Base-by-base conservation (phyloP, 306 rosid genomes). In the Oxytropis ochrocephala region DNA sequence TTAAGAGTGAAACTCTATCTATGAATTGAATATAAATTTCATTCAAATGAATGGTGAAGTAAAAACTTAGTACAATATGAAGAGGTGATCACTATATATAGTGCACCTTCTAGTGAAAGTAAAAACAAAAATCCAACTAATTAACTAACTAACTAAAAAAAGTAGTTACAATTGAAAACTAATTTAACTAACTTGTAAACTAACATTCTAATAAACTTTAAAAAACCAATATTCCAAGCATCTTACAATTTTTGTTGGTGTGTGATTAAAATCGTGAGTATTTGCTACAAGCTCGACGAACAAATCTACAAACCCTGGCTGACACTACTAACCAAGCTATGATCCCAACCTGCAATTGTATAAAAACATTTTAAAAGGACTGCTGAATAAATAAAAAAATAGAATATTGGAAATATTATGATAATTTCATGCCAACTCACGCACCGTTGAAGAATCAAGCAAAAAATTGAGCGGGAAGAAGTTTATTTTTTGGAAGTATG, bases 291-390 rank as follows among this genome's bases (percentile, higher is more conserved):
- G 82, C 68, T 38, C 83, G 84, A 32, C 76, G 84, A 49, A 85
- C 74, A 47, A 75, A 87, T 86, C 87, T 90, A 83, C 98, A 84
- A 33, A 90, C 95, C 79, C 92, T 64, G 3, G 90, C 80, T 1
- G 90, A 94, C 55, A 93, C 64, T 54, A 90, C 30, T 79, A 90
- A 81, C 96, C 97, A 87, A 17, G 89, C 87, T 46, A 93, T 78
- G 39, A 94, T 68, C 67, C 97, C 98, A 56, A 87, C 85, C 98
- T 90, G 87, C 80, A 80, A 29, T 36, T 3, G 38, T 42, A 71
- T 4, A 14, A 13, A 35, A 44, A 4, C 19, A 38, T 14, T 68
- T 38, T 49, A 44, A 64, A 72, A 58, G 11, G 49, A 36, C 32
- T 67, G 3, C 29, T 24, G 29, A 24, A 13, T 35, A 12, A 12